phyloP scores from a whole-genome alignment of 1,139 yeast species.

The Candida anutae region DNA sequence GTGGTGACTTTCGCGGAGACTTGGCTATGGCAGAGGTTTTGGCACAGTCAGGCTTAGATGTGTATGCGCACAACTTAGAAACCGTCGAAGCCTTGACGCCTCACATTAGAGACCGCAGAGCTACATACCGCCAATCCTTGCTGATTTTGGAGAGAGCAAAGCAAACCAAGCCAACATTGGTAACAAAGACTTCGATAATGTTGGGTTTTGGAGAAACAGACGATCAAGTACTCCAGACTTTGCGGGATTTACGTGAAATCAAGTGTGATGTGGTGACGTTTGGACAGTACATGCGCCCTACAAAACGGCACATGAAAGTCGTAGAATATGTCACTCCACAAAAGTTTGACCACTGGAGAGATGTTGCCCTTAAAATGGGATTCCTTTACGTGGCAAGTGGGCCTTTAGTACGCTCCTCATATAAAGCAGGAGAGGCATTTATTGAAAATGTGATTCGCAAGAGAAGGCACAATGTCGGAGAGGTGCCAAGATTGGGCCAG shows the following conservation, averaged over 20 bases:
- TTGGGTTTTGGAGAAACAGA: slow-evolving; percentile 96
- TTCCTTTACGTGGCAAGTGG: slow-evolving; percentile 96
- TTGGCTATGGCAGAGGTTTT: slow-evolving; percentile 69
- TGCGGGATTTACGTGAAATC: slow-evolving; percentile 65
- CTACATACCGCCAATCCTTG: slow-evolving; percentile 86
- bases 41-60: slow-evolving; percentile 86
- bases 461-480: slow-evolving; percentile 50
- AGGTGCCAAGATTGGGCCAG: slow-evolving; percentile 28
- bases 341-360: slow-evolving; percentile 89
- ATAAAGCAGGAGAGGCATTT: slow-evolving; percentile 97
- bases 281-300: slow-evolving; percentile 99
- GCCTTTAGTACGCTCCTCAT: slow-evolving; percentile 91
- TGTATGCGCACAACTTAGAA: slow-evolving; percentile 94
- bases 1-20: slow-evolving; percentile 95
- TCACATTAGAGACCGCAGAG: slow-evolving; percentile 91
- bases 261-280: slow-evolving; percentile 93
- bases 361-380: slow-evolving; percentile 81
- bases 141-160: slow-evolving; percentile 77
- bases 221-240: slow-evolving; percentile 71
- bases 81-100: slow-evolving; percentile 96
- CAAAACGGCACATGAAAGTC: slow-evolving; percentile 97
- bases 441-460: slow-evolving; percentile 88
- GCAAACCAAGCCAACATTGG: slow-evolving; percentile 58
- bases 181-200: slow-evolving; percentile 94
- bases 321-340: slow-evolving; percentile 95